phyloP scores from a whole-genome alignment of 345 rosid species.

The Ceriops decandra region DNA sequence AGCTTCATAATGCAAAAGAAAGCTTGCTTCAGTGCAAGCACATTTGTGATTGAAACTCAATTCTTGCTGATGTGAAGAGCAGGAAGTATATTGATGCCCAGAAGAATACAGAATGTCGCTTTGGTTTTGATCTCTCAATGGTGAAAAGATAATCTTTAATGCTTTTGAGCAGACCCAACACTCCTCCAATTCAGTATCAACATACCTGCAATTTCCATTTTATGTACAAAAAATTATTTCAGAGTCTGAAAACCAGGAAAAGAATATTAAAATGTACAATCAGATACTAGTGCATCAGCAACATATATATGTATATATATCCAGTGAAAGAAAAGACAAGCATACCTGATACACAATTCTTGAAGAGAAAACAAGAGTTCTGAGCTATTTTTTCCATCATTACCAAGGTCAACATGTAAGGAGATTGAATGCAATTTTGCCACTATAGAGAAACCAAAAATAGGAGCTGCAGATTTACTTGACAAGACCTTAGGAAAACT shows the following conservation, averaged over 20 bases:
- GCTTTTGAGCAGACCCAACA: conserved; percentile 47
- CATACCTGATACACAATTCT: conserved; percentile 55
- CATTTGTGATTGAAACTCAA: conserved; percentile 21
- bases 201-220: conserved; percentile 45
- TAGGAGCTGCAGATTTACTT: conserved; percentile 29
- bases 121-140: conserved; percentile 37
- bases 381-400: conserved; percentile 60
- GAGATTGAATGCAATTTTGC: conserved; percentile 45
- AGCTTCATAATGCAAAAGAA: conserved; percentile 56
- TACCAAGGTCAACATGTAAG: conserved; percentile 58
- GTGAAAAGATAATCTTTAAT: conserved; percentile 41
- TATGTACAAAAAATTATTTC: neutral
- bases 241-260: neutral
- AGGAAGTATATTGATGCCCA: conserved; percentile 35
- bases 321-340: neutral
- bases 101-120: conserved; percentile 48
- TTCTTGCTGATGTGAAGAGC: conserved; percentile 32
- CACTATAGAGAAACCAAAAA: conserved; percentile 45
- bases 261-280: neutral
- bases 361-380: conserved; percentile 41
- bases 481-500: conserved; percentile 17
- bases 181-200: conserved; percentile 41
- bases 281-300: neutral
- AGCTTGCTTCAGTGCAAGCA: conserved; percentile 37
- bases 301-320: neutral